phyloP scores from a whole-genome alignment of 2,329 filamentous ascomycete species.

The Diaporthe citri region DNA sequence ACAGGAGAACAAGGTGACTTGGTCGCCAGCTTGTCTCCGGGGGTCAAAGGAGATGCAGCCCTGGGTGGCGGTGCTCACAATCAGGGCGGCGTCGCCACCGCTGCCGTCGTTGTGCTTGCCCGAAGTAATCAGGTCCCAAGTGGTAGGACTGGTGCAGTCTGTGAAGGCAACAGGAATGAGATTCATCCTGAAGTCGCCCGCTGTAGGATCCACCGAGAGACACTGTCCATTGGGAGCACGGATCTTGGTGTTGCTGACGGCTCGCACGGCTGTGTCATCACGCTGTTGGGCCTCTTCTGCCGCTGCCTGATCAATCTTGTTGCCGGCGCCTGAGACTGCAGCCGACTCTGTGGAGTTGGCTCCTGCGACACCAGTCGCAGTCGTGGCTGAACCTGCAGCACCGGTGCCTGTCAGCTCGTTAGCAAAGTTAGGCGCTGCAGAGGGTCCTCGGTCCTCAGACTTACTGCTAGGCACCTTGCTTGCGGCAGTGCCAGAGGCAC shows the following conservation, averaged over 20 bases:
- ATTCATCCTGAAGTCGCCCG: constrained; percentile 67
- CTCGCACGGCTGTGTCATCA: constrained; percentile 60
- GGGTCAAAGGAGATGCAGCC: constrained; percentile 66
- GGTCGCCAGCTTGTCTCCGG: constrained; percentile 58
- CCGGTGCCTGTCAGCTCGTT: constrained; percentile 46
- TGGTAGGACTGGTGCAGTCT: constrained; percentile 54
- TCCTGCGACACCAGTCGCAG: constrained; percentile 40
- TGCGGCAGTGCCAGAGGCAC: neutral
- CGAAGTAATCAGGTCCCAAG: constrained; percentile 63
- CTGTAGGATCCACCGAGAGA: constrained; percentile 64
- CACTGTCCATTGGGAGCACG: constrained; percentile 62
- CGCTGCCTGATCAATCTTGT: constrained; percentile 61
- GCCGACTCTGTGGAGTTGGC: constrained; percentile 47
- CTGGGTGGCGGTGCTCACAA: constrained; percentile 63
- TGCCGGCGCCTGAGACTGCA: constrained; percentile 64
- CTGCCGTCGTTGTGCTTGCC: constrained; percentile 62
- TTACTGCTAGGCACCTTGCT: neutral
- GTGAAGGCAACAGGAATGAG: constrained; percentile 63
- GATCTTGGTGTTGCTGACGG: constrained; percentile 60
- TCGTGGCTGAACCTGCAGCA: too few relatives aligned
- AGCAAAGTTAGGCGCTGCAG: neutral
- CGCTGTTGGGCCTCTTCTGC: constrained; percentile 62
- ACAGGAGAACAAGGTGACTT: constrained; percentile 64
- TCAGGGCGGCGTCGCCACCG: constrained; percentile 53
- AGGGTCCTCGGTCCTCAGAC: neutral